Percentiles rank a stretch among this genome's conserved stretches.
These are phyloP conservation scores for Tetrapisispora namnaoensis DNA, from an alignment of 805 yeast species.

Conservation along the genomic window DNA sequence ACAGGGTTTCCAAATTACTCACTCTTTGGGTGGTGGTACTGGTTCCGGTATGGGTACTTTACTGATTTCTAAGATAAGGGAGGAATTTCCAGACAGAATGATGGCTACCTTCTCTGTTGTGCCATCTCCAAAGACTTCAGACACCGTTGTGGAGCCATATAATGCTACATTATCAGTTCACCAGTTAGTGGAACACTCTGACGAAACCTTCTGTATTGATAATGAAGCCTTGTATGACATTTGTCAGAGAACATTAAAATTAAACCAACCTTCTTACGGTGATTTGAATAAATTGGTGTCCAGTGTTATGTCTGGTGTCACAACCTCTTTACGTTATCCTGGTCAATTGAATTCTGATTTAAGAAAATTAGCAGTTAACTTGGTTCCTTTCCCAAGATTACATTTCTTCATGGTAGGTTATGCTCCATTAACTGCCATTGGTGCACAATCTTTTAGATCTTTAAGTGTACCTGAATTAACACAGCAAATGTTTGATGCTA, in stretches of 20 bases:
- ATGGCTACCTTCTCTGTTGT: conserved; percentile 90
- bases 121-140: conserved; percentile 85
- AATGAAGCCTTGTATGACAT: conserved; percentile 89
- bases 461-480: conserved; percentile 85
- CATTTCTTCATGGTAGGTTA: conserved; percentile 94
- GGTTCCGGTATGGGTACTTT: conserved; percentile 96
- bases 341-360: conserved; percentile 91
- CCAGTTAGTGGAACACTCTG: conserved; percentile 82
- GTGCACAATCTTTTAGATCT: conserved; percentile 73
- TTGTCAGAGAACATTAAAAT: conserved; percentile 75
- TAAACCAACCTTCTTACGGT: conserved; percentile 65
- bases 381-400: conserved; percentile 91
- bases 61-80: conserved; percentile 74
- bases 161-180: conserved; percentile 86
- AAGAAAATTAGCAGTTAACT: conserved; percentile 86
- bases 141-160: conserved; percentile 92
- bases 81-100: conserved; percentile 93
- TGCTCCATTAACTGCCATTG: conserved; percentile 80
- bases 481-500: conserved; percentile 86
- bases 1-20: conserved; percentile 89
- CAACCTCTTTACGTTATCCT: conserved; percentile 88
- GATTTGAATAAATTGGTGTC: conserved; percentile 79
- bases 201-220: conserved; percentile 91
- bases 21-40: conserved; percentile 84
- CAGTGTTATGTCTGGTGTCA: conserved; percentile 90